Evolutionary conservation across 345 rosid genomes (phyloP), one percentile per base, ranked within the genome.

Genomic region (Carallia pectinifolia): DNA sequence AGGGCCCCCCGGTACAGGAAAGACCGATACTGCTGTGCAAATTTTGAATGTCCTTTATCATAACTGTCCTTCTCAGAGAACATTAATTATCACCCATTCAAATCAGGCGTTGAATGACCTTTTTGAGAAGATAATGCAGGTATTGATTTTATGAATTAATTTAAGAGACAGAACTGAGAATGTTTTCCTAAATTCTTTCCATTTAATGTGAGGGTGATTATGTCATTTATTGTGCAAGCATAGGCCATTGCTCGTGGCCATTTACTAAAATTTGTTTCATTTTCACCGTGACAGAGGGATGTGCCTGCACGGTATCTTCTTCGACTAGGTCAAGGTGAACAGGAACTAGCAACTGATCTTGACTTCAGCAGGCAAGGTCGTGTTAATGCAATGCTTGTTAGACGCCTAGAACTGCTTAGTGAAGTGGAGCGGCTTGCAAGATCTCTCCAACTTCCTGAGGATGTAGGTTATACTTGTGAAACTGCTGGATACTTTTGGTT

Each of bases 301-400:
- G 97, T 95, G 39, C 97, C 99, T 62, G 97, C 99, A n/a, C 89
- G 97, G 44, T 95, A 95, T 84, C 94, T 95, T 83, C 99, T 95
- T 74, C 97, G 99, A 76, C 81, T 95, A 70, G 99, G 99, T 82
- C 99, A 95, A 87, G 99, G 99, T 65, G 99, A 95, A 84, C 99
- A 95, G 83, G 97, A 95, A 76, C 89, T 95, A 58, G 99, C 97
- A 39, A 94, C 97, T 80, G 97, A 94, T 82, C 95, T 93, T 47
- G 94, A 89, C 83, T 95, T 95, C 74, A 95, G 99, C 80, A 74
- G 99, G 85, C 97, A 95, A 86, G 97, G 99, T 47, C 96, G 97
- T 67, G 99, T 92, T 6, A 95, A 95, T 79, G 93, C 97, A 31
- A 95, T 95, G 99, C 97, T 95, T 76, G 97, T 95, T 80, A 84